phyloP scores from a whole-genome alignment of 768 basidiomycete genomes.

The Lepiota subincarnata region DNA sequence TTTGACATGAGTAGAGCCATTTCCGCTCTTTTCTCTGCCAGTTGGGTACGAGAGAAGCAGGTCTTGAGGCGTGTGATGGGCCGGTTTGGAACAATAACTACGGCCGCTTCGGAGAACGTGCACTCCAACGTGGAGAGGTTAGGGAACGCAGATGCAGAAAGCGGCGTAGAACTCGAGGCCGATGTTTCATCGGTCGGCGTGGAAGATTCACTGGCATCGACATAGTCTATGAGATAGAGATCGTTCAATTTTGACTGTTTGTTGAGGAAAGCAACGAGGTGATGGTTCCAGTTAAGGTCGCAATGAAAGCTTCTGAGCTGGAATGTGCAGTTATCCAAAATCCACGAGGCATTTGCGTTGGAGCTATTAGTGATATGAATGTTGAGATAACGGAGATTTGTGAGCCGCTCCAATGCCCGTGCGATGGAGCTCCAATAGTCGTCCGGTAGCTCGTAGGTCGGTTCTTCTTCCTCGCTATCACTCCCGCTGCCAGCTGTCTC shows the following conservation, averaged over 20 bases:
- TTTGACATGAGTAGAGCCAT: slow-evolving; percentile 43
- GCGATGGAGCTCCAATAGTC: slow-evolving; percentile 51
- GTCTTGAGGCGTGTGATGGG: slow-evolving; percentile 64
- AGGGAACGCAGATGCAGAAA: slow-evolving; percentile 37
- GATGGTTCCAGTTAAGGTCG: slow-evolving; percentile 60
- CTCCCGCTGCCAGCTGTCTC: slow-evolving; percentile 20
- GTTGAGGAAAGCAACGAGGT: slow-evolving; percentile 51
- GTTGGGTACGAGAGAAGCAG: slow-evolving; percentile 55
- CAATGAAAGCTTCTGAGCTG: slow-evolving; percentile 59
- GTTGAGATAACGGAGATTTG: slow-evolving; percentile 47
- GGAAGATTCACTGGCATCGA: slow-evolving; percentile 21
- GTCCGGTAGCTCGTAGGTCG: slow-evolving; percentile 24
- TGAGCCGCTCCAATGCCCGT: slow-evolving; percentile 42
- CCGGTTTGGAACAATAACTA: slow-evolving; percentile 49
- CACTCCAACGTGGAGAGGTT: slow-evolving; percentile 55
- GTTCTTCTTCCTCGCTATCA: slow-evolving; percentile 21
- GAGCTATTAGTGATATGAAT: slow-evolving; percentile 40
- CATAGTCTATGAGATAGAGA: slow-evolving; percentile 45
- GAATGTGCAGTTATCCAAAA: slow-evolving; percentile 41
- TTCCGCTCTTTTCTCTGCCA: slow-evolving; percentile 48
- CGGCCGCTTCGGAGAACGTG: slow-evolving; percentile 63
- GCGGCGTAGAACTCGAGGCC: slow-evolving; percentile 13
- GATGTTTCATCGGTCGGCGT: slow-evolving; percentile 23
- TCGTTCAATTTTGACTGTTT: slow-evolving; percentile 44
- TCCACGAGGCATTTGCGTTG: slow-evolving; percentile 34